phyloP scores from a whole-genome alignment of 163 green algal genomes.

The Volvox carteri region DNA sequence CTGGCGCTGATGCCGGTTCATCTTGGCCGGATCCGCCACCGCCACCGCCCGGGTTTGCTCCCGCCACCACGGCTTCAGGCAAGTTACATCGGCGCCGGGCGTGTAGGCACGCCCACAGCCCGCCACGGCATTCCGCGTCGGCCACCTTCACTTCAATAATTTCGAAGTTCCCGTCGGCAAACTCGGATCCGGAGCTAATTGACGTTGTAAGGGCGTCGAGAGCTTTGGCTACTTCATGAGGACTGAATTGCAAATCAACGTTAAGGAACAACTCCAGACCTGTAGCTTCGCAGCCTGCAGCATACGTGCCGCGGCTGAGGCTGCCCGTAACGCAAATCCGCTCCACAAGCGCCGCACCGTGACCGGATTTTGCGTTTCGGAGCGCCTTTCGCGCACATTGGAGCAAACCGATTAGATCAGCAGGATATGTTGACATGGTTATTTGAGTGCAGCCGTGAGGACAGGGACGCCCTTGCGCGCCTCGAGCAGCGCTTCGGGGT shows the following conservation, averaged over 20 bases:
- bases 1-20: not conserved
- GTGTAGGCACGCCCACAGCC: conserved; percentile 15
- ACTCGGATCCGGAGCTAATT: not conserved
- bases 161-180: not conserved
- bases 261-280: not conserved
- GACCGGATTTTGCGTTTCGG: not conserved
- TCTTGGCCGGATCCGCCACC: not conserved
- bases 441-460: no score
- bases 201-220: not conserved
- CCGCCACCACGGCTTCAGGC: no score
- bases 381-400: not conserved
- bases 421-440: not conserved
- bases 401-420: not conserved
- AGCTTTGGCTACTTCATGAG: not conserved
- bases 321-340: not conserved
- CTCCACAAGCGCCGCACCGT: conserved; percentile 1
- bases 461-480: no score
- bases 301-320: conserved; percentile 20
- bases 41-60: no score
- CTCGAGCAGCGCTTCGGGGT: no score
- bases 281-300: not conserved
- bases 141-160: not conserved
- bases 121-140: conserved; percentile 26
- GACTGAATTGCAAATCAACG: conserved; percentile 22
- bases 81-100: not conserved